Percentiles rank a stretch among this genome's conserved stretches.
Evolutionary conservation across 768 basidiomycete species (phyloP).

Genomic region (Nevesoporus exiguus): DNA sequence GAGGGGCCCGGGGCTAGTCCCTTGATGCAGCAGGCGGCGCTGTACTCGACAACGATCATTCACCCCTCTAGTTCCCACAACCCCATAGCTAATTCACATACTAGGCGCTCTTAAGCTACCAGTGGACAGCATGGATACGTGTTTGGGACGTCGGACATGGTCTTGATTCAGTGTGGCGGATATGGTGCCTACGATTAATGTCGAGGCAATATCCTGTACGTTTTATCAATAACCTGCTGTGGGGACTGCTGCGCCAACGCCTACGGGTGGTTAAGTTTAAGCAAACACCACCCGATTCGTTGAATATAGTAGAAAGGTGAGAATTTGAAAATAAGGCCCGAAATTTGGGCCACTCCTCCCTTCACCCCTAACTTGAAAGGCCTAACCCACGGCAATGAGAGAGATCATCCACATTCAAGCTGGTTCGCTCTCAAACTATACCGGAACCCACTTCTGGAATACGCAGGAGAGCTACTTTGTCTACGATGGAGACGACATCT

Average conservation of each 20-base stretch:
- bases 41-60: background rate
- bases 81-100: background rate
- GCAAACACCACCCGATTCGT: background rate
- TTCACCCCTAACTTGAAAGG: too few species aligned
- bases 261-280: background rate
- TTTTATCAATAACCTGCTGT: conserved; percentile 3
- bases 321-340: too few species aligned
- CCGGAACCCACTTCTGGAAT: conserved; percentile 81
- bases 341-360: too few species aligned
- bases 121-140: background rate
- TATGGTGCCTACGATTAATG: background rate
- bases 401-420: conserved; percentile 81
- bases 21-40: background rate
- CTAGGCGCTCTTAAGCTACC: background rate
- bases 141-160: background rate
- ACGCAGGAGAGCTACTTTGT: conserved; percentile 69
- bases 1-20: too few species aligned
- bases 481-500: conserved; percentile 42
- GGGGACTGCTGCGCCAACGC: background rate
- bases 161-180: conserved; percentile 2
- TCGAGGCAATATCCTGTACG: background rate
- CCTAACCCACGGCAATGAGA: conserved; percentile 43
- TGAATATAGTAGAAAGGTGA: too few species aligned
- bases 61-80: background rate
- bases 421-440: conserved; percentile 61